Evolutionary conservation across 2,329 filamentous ascomycete species (phyloP).

Genomic region (Erysiphe neolycopersici): DNA sequence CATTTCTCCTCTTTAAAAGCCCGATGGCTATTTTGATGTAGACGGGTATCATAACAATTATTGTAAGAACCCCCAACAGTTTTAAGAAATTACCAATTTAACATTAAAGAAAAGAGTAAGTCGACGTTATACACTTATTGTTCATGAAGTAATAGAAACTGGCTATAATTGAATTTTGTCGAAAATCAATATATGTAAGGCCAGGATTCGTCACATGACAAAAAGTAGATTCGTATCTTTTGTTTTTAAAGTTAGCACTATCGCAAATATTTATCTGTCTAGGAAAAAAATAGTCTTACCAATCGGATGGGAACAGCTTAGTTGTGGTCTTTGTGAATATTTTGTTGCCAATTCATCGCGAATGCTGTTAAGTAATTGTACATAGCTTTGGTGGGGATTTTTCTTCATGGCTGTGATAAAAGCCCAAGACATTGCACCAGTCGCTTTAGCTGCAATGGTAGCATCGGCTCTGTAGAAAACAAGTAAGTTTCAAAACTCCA

Average conservation of each 20-base stretch:
- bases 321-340: conserved; percentile 84
- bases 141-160: no score
- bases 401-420: conserved; percentile 80
- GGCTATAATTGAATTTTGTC: no score
- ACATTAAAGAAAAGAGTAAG: no score
- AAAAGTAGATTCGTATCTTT: conserved; percentile 35
- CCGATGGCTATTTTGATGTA: no score
- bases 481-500: conserved; percentile 3
- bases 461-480: conserved; percentile 47
- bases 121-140: no score
- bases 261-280: background rate
- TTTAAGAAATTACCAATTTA: no score
- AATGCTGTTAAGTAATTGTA: conserved; percentile 84
- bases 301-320: conserved; percentile 86
- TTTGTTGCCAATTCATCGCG: conserved; percentile 66
- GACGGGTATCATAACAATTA: no score
- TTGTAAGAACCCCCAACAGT: no score
- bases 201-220: conserved; percentile 22
- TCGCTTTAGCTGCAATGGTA: conserved; percentile 58
- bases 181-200: no score
- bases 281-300: conserved; percentile 25
- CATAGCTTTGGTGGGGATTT: conserved; percentile 88
- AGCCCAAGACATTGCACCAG: conserved; percentile 94
- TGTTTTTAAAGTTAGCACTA: conserved; percentile 3
- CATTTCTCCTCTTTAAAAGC: no score